phyloP scores from a whole-genome alignment of 768 basidiomycete genomes.

The Pleurotus tuoliensis region DNA sequence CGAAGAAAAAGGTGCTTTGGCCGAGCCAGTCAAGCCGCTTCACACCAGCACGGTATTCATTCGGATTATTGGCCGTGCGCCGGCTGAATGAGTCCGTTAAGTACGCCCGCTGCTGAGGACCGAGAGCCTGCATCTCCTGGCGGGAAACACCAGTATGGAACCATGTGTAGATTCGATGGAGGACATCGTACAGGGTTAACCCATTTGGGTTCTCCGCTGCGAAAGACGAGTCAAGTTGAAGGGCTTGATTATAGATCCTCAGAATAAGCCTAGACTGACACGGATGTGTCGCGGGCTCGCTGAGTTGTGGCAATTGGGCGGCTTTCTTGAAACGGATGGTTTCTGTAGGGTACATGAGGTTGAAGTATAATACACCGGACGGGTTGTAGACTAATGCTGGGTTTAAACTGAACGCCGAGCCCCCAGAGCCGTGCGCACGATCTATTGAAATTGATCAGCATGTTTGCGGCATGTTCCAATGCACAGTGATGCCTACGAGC shows the following conservation, averaged over 20 bases:
- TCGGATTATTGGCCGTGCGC: constrained; percentile 9
- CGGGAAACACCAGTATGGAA: constrained; percentile 11
- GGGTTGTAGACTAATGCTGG: constrained; percentile 15
- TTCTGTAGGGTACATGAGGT: constrained; percentile 11
- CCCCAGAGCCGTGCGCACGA: neutral
- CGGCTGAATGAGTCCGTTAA: constrained; percentile 9
- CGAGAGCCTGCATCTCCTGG: constrained; percentile 12
- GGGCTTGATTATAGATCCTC: neutral
- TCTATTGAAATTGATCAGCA: neutral
- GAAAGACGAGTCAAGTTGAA: constrained; percentile 4
- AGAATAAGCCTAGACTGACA: constrained; percentile 7
- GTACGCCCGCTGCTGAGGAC: constrained; percentile 2
- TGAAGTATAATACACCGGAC: constrained; percentile 13
- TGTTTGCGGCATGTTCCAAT: neutral
- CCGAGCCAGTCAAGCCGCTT: constrained; percentile 15
- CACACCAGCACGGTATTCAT: constrained; percentile 10
- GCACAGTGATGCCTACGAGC: neutral
- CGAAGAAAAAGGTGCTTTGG: constrained; percentile 12
- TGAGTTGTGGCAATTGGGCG: constrained; percentile 7
- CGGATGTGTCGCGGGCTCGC: constrained; percentile 11
- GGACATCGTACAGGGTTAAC: constrained; percentile 15
- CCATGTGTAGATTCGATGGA: constrained; percentile 10
- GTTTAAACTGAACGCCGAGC: constrained; percentile 7
- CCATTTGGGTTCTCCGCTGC: constrained; percentile 13
- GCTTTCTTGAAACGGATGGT: constrained; percentile 11